These are phyloP conservation scores for Fusarium falciforme DNA, from an alignment of 2,329 filamentous ascomycete genomes.

Conservation along the genomic window DNA sequence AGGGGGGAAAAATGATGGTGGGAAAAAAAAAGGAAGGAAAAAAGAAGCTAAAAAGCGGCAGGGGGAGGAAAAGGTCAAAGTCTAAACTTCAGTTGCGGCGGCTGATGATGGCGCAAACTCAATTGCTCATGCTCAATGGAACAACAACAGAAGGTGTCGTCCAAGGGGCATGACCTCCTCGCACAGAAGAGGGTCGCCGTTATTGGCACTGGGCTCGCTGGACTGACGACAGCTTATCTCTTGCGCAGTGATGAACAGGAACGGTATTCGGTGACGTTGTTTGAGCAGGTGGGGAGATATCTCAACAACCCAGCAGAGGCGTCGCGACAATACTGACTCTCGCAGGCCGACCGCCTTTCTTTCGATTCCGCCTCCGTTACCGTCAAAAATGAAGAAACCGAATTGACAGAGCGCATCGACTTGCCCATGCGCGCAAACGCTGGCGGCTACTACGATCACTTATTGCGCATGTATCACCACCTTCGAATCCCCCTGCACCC, in stretches of 20 bases:
- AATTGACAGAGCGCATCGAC: conserved; percentile 50
- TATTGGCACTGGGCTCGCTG: conserved; percentile 53
- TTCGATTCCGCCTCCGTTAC: conserved; percentile 54
- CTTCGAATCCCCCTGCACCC: conserved; percentile 61
- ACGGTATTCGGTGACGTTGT: conserved; percentile 50
- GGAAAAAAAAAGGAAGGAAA: not conserved
- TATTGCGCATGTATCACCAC: conserved; percentile 67
- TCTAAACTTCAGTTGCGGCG: not conserved
- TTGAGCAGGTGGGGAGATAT: conserved; percentile 49
- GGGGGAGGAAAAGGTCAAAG: not conserved
- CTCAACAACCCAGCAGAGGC: not conserved
- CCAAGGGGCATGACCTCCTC: not conserved
- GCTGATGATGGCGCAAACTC: not conserved
- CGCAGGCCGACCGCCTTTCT: conserved; percentile 49
- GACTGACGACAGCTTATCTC: conserved; percentile 51
- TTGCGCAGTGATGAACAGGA: conserved; percentile 46
- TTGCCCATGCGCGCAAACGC: conserved; percentile 53
- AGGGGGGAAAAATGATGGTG: not conserved
- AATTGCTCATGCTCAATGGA: conserved; percentile 3
- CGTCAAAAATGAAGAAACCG: conserved; percentile 46
- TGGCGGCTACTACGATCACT: conserved; percentile 63
- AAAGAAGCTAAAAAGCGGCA: not conserved
- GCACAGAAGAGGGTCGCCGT: conserved; percentile 42
- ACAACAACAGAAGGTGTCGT: not conserved
- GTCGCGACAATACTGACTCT: not conserved